Percentiles rank a stretch among this genome's conserved stretches.
Conservation (phyloP, 1,139 yeast species). For the Magnusiomyces suaveolens region DNA sequence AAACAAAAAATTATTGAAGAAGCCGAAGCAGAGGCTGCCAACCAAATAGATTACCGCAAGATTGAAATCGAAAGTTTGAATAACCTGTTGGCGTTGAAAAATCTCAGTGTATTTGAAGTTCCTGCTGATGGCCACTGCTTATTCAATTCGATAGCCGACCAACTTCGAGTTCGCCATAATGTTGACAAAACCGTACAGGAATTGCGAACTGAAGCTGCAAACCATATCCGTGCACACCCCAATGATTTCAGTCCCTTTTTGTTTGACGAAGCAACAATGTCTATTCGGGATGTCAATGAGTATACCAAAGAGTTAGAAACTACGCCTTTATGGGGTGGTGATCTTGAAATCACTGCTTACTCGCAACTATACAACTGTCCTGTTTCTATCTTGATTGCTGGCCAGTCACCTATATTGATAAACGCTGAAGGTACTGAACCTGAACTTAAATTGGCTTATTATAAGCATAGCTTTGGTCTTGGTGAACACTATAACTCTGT, state of each 20-base stretch:
- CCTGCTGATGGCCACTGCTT: constrained; percentile 92
- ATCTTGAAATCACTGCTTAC: constrained; percentile 77
- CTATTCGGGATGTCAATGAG: constrained; percentile 52
- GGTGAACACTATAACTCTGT: constrained; percentile 94
- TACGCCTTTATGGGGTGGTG: constrained; percentile 95
- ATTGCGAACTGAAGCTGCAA: constrained; percentile 56
- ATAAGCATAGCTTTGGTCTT: constrained; percentile 74
- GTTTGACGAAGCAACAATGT: constrained; percentile 64
- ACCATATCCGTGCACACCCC: constrained; percentile 51
- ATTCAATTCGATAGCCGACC: constrained; percentile 79
- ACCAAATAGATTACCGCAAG: constrained; percentile 55
- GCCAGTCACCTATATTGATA: constrained; percentile 51
- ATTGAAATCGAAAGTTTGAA: constrained; percentile 62
- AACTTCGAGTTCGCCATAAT: constrained; percentile 46
- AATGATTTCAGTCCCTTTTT: constrained; percentile 74
- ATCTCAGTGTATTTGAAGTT: constrained; percentile 46
- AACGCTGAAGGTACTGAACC: constrained; percentile 42
- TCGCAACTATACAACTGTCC: constrained; percentile 59
- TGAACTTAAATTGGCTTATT: constrained; percentile 64
- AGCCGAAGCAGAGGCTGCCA: constrained; percentile 62
- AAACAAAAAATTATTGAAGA: constrained; percentile 52
- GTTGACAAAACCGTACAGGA: constrained; percentile 39
- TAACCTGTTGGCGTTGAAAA: constrained; percentile 40
- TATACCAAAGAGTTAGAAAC: constrained; percentile 58
- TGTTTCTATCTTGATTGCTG: constrained; percentile 67